phyloP scores from a whole-genome alignment of 495 filamentous ascomycete species.

The Penicillium antarcticum region DNA sequence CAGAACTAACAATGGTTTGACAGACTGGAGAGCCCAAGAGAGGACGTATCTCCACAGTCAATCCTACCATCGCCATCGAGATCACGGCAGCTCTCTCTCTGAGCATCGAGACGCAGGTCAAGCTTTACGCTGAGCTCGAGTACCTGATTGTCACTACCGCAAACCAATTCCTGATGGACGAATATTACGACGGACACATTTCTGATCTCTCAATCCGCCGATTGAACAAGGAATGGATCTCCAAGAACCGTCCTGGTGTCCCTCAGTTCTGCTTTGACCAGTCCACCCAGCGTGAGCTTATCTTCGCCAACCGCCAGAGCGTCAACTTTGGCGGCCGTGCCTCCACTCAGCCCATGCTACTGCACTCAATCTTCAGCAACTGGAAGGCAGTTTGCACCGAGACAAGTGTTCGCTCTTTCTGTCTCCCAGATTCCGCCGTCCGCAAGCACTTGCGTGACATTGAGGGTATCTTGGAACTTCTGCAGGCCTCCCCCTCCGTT shows the following conservation, averaged over 20 bases:
- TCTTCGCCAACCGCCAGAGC: constrained; percentile 45
- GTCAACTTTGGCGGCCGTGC: constrained; percentile 47
- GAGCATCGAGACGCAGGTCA: constrained; percentile 41
- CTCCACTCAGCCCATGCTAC: constrained; percentile 34
- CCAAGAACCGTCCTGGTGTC: constrained; percentile 52
- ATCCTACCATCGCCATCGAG: constrained; percentile 11
- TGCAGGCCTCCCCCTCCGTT: constrained; percentile 40
- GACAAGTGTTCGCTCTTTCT: constrained; percentile 55
- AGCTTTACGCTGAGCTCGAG: constrained; percentile 53
- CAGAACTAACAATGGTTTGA: too few relatives aligned
- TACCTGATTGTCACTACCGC: constrained; percentile 50
- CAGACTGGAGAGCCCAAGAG: constrained; percentile 10
- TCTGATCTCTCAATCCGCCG: constrained; percentile 46
- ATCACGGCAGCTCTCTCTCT: constrained; percentile 43
- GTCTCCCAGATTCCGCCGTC: constrained; percentile 50
- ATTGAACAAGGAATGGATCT: constrained; percentile 40
- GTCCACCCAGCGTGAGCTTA: constrained; percentile 50
- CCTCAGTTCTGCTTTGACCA: constrained; percentile 58
- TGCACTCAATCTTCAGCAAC: constrained; percentile 46
- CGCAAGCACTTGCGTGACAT: constrained; percentile 53
- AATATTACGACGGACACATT: constrained; percentile 45
- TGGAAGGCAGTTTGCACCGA: constrained; percentile 51
- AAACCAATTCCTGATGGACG: constrained; percentile 47
- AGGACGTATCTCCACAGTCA: not conserved
- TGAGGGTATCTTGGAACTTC: constrained; percentile 50